Base-by-base conservation (phyloP, 116 monocot genomes). In the Dioscorea cayenensis region DNA sequence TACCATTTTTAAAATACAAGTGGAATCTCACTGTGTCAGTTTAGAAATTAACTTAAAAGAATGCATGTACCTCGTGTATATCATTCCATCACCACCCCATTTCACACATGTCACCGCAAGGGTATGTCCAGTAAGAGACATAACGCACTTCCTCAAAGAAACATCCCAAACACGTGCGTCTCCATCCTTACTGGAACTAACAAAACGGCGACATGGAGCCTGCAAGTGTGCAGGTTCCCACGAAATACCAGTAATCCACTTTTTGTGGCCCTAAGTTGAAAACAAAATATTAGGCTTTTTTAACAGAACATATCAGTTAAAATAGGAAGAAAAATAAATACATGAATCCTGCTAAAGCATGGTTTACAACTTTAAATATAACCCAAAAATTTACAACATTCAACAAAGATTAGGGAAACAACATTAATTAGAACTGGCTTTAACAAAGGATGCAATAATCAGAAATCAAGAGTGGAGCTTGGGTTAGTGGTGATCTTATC, bases 131-230 rank as follows among this genome's bases (percentile, higher is more conserved):
- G 82, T 88, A 73, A 97, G 93, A 74, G 48, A 73, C 67, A 86
- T 84, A 64, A 86, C 69, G 67, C 88, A 90, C 50, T 83, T 92
- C 71, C 69, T 88, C 66, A 75, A 81, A 43, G 86, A 77, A 69
- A 93, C 51, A 76, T 97, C 97, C 97, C 97, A 97, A 74, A 97
- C 85, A 4, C 97, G 87, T 48, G 97, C 97, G 83, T 97, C 97
- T 58, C 97, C 97, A 84, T 97, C 97, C 78, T 97, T 97, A 68
- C 93, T 90, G 55, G 93, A 89, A 79, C 97, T 97, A 62, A 97
- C 97, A 86, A 97, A 93, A 73, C 97, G 93, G n/a, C 89, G 84
- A 68, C 84, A 88, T 16, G 97, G 97, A 81, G 93, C 84, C 83
- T 84, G 81, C 80, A 97, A 73, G 70, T 97, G 97, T 37, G 86